A percentile compares a stretch with the other conserved stretches of the same genome.
Evolutionary conservation across 805 yeast genomes (phyloP).

Genomic region (Lipomyces yamanashiensis): DNA sequence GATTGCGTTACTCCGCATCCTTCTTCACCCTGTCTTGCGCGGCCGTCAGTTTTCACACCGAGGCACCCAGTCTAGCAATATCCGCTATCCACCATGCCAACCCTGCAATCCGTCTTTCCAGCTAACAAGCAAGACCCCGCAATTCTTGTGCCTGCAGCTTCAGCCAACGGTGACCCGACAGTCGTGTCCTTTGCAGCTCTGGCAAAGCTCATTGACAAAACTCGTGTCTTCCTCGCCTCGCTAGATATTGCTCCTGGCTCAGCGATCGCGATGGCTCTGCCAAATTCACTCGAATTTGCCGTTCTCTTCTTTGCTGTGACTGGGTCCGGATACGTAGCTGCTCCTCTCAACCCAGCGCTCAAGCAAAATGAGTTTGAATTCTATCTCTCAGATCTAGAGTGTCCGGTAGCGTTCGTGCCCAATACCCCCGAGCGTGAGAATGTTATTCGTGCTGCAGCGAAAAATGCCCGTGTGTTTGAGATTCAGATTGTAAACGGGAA

Average conservation of each 20-base stretch:
- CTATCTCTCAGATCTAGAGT: conserved; percentile 63
- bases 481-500: conserved; percentile 5
- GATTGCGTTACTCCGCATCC: too few relatives aligned
- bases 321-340: conserved; percentile 61
- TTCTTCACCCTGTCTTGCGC: too few relatives aligned
- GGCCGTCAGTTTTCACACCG: too few relatives aligned
- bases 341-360: conserved; percentile 70
- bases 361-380: conserved; percentile 66
- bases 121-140: conserved; percentile 17
- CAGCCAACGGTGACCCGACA: background rate
- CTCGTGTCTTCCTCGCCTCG: conserved; percentile 27
- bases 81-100: conserved; percentile 18
- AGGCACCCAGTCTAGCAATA: too few relatives aligned
- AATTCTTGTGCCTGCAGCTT: conserved; percentile 24
- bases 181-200: conserved; percentile 21
- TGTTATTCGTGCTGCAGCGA: conserved; percentile 57
- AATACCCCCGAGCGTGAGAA: conserved; percentile 53
- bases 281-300: conserved; percentile 64
- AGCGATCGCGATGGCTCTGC: conserved; percentile 55
- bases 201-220: conserved; percentile 1
- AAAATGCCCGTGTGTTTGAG: conserved; percentile 42
- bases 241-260: conserved; percentile 23
- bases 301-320: conserved; percentile 62
- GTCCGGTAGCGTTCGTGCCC: conserved; percentile 63
- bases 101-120: conserved; percentile 11